Base-by-base conservation (phyloP, 192 early-diverging fungal species). In the Linnemannia zychae region DNA sequence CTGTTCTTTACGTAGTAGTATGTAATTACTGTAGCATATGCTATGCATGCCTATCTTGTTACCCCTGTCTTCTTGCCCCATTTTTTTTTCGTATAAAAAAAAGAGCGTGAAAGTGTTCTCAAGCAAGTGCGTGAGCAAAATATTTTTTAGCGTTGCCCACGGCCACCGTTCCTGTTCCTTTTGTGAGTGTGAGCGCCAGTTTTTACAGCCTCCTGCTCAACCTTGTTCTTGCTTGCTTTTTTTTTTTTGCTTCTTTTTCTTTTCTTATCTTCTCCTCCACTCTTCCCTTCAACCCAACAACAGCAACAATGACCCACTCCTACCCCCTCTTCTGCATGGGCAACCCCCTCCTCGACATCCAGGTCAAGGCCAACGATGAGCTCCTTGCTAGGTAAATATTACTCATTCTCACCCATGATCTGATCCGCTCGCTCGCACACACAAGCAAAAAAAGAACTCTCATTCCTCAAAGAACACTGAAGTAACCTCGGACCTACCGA, bases 321-420 rank as follows among this genome's bases (percentile, higher is more conserved):
- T 84, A 65, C 68, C 60, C 82, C 46, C 89, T 99, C 76, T 92
- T 99, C 81, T 97, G 96, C 80, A 95, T 98, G 90, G 98, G 95
- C 88, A 99, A 99, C 93, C 98, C 98, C 60, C 91, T 99, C 79
- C 94, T 99, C 79, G 98, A 99, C 92, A 99, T 99, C 87, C 97
- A 95, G 68, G 95, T 95, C 79, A 89, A 92, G 38, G 96, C 94
- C 44, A 87, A 92, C 77, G 89, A 92, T 38, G 92, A 88, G 0
- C 90, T 99, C 57, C 88, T 99, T 67, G 85, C 86, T 49, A 97
- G 98, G 92, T 98, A 96, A 87, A 20, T 24, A 63, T 15, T 28
- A 31, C 44, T 31, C 6, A 6, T 49, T 9, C 22, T 60, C 22
- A 5, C 0, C 49, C 49, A 16, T 57, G 52, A 63, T 63, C 13